Base-by-base conservation (phyloP, 2,329 filamentous ascomycete species). In the Blastomyces silverae region DNA sequence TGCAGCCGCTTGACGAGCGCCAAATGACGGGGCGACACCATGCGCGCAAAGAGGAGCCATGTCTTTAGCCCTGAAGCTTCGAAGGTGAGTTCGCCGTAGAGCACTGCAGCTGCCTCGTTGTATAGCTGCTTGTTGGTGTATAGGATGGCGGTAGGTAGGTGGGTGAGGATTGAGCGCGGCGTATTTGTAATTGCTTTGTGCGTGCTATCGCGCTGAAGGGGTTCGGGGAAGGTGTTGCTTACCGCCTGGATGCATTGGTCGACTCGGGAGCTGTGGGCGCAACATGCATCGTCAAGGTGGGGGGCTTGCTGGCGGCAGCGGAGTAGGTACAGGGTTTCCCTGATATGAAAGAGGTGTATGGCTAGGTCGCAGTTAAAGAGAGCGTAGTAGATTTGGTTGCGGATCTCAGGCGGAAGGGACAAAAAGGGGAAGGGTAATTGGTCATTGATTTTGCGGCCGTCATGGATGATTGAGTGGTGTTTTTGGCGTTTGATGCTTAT, bases 11-110 rank as follows among this genome's bases (percentile, higher is more conserved):
- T 66, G 44, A 66, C 28, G 57, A 64, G 61, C 13, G 62, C 65
- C 0, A 72, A 70, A 11, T 69, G 67, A 3, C 57, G 10, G 0
- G 71, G 63, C 6, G 69, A 69, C 8, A 78, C 64, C 20, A 66
- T 67, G 0, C 61, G 56, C 2, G 70, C 68, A 65, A 77, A 77
- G 5, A 73, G 71, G 20, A 77, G 69, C 64, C 77, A 76, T 25
- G 75, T 76, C 63, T 74, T 71, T 2, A 78, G 67, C 66, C 77
- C 74, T 55, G 76, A 74, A 8, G 75, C 71, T 62, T 78, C 75
- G 62, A 77, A 76, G 28, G 66, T 66, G 1, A 71, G 63, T n/a
- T 67, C 65, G 22, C 63, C 59, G 66, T 78, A 78, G 3, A 73
- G 70, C 5, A 73, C 65, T 2, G 69, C 64, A 8, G 70, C 67